Base-by-base conservation (phyloP, 2,329 filamentous ascomycete genomes). In the Chrysoporthe austroafricana region DNA sequence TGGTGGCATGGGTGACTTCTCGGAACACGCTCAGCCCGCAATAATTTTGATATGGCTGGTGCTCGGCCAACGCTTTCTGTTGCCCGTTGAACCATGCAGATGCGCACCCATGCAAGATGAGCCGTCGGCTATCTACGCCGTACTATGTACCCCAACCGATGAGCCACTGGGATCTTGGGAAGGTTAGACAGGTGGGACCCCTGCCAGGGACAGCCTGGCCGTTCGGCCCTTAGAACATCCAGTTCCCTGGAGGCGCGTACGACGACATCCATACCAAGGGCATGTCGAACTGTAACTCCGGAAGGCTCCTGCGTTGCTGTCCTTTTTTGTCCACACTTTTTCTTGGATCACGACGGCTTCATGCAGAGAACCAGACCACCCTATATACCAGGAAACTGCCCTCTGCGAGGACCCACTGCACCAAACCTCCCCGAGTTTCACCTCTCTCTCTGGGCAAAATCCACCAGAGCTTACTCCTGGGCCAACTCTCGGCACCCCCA, bases 381-480 rank as follows among this genome's bases (percentile, higher is more conserved):
- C 21, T 54, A 54, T 54, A 54, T 54, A 54, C 26, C 26, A 26
- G 32, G 11, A 32, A 32, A 7, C 13, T 54, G 26, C 50, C 14
- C 21, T 18, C 26, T 34, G 1, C 2, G 21, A 52, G 50, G 50
- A 21, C 11, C 48, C 66, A 50, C 62, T 64, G 46, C 62, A 60
- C 42, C 46, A 42, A 42, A 26, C 39, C 48, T 52, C 34, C 58
- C 57, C 63, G n/a, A 66, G 36, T 56, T 39, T 36, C 59, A 52
- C 26, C 34, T 56, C 59, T 50, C 58, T 26, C 5, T 21, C 34
- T 48, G 32, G 9, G 32, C 32, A 2, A 39, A 39, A 57, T 44
- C 54, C 67, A 63, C 60, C 54, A 67, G 36, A 62, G 46, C 44
- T 61, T 66, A 42, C 18, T 18, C 50, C 52, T 44, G 54, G 50